phyloP scores from a whole-genome alignment of 495 filamentous ascomycete genomes.

The Astrocystis sublimbata region DNA sequence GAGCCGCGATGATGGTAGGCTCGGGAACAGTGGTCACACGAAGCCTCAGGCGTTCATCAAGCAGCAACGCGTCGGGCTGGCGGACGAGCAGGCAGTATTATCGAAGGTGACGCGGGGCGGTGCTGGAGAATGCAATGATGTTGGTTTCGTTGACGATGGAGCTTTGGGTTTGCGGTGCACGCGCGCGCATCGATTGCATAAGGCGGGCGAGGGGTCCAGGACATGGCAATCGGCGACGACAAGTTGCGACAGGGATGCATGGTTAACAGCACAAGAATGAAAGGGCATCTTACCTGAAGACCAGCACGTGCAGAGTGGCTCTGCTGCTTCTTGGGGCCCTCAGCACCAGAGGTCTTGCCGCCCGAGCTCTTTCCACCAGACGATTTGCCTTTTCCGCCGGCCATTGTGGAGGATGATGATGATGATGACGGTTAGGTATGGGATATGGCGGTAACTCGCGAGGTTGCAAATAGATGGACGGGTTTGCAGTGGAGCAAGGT shows the following conservation, averaged over 20 bases:
- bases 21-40: not conserved
- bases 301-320: slow-evolving; percentile 98
- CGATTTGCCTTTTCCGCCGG: slow-evolving; percentile 93
- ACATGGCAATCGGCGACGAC: slow-evolving; percentile 1
- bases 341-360: slow-evolving; percentile 83
- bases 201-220: slow-evolving; percentile 21
- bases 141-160: slow-evolving; percentile 12
- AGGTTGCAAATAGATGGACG: slow-evolving; percentile 26
- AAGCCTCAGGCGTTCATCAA: not conserved
- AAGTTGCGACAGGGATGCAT: not conserved
- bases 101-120: not conserved
- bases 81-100: not conserved
- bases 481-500: not conserved
- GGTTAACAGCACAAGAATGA: slow-evolving; percentile 14
- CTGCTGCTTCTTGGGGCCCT: slow-evolving; percentile 85
- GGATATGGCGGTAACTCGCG: slow-evolving; percentile 20
- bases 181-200: slow-evolving; percentile 9
- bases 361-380: slow-evolving; percentile 84
- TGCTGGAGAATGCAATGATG: not conserved
- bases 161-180: slow-evolving; percentile 1
- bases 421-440: not conserved
- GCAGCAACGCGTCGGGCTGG: not conserved
- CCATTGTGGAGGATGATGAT: slow-evolving; percentile 42
- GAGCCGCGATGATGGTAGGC: not conserved
- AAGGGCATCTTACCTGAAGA: slow-evolving; percentile 78